A percentile compares a stretch with the other conserved stretches of the same genome.
Evolutionary conservation across 176 grass and related monocot species (phyloP).

Genomic region (Aegilops longissima): DNA sequence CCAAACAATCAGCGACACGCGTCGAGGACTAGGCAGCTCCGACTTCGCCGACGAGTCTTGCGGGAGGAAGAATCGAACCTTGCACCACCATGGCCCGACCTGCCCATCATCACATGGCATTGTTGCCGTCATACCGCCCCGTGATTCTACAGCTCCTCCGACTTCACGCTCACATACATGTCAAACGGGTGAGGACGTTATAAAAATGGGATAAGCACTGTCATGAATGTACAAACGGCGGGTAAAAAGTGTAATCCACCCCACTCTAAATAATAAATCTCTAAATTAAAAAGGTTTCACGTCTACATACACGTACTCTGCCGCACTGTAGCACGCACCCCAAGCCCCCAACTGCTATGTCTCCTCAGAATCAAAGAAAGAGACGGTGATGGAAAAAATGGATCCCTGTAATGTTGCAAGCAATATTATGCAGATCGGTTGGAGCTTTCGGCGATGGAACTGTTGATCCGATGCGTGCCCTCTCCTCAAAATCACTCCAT

Average conservation of each 20-base stretch:
- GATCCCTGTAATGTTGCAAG: not conserved
- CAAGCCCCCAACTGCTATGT: conserved; percentile 5
- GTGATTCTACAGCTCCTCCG: too few relatives aligned
- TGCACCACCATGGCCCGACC: too few relatives aligned
- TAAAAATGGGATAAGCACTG: not conserved
- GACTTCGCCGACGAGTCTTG: too few relatives aligned
- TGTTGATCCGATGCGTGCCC: conserved; percentile 22
- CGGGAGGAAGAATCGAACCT: too few relatives aligned
- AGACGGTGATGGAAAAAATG: not conserved
- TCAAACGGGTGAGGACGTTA: too few relatives aligned
- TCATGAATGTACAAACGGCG: too few relatives aligned
- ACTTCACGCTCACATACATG: too few relatives aligned
- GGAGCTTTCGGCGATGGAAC: conserved; percentile 38
- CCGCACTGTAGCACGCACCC: conserved; percentile 2
- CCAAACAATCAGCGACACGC: too few relatives aligned
- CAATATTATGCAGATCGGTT: not conserved
- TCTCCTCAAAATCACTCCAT: conserved; percentile 3
- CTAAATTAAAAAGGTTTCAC: conserved; percentile 9
- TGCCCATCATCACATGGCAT: too few relatives aligned
- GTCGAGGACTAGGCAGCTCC: too few relatives aligned
- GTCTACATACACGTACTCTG: conserved; percentile 19
- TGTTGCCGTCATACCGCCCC: too few relatives aligned
- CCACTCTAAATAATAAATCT: not conserved
- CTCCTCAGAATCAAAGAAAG: not conserved
- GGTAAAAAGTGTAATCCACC: not conserved